Percentiles rank a stretch among this genome's conserved stretches.
Evolutionary conservation across 2,329 filamentous ascomycete genomes (phyloP).

Genomic region (Ophiostoma himal-ulmi): DNA sequence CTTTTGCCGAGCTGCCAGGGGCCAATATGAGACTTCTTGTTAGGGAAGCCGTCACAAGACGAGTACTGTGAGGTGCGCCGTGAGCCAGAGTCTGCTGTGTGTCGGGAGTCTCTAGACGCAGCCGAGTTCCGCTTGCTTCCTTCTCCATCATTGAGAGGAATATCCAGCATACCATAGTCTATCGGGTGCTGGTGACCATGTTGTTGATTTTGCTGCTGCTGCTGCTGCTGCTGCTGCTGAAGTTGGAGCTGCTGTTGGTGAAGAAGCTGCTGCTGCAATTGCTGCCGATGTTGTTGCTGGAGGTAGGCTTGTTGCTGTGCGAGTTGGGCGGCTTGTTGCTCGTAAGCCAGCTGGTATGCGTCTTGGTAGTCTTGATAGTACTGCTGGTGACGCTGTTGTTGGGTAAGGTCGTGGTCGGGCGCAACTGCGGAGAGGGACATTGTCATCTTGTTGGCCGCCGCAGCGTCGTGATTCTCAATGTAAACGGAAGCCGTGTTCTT

Average conservation of each 20-base stretch:
- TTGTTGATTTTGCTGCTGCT: slow-evolving; percentile 15
- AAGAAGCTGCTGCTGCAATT: slow-evolving; percentile 13
- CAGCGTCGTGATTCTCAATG: slow-evolving; percentile 18
- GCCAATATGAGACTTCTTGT: slow-evolving; percentile 68
- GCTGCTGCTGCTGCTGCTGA: slow-evolving; percentile 17
- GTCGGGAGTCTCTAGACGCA: slow-evolving; percentile 32
- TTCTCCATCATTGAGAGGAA: slow-evolving; percentile 14
- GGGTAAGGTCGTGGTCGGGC: not conserved
- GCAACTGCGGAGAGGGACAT: slow-evolving; percentile 15
- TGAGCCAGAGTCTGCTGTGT: slow-evolving; percentile 30
- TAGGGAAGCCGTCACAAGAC: slow-evolving; percentile 30
- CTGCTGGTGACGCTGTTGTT: slow-evolving; percentile 6
- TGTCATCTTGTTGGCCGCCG: slow-evolving; percentile 3
- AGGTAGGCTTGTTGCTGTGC: slow-evolving; percentile 15
- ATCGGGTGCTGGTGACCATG: not conserved
- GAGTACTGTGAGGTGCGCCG: slow-evolving; percentile 36
- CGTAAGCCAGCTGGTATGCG: slow-evolving; percentile 8
- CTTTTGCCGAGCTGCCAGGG: slow-evolving; percentile 91
- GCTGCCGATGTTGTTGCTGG: slow-evolving; percentile 18
- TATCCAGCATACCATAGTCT: slow-evolving; percentile 14
- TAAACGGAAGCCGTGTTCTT: slow-evolving; percentile 18
- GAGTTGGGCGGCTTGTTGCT: slow-evolving; percentile 4
- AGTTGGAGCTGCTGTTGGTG: slow-evolving; percentile 14
- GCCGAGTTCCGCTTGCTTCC: slow-evolving; percentile 31
- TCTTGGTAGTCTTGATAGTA: slow-evolving; percentile 17